Evolutionary conservation across 441 rosid genomes (phyloP).

Genomic region (Pelargonium fulgidum): DNA sequence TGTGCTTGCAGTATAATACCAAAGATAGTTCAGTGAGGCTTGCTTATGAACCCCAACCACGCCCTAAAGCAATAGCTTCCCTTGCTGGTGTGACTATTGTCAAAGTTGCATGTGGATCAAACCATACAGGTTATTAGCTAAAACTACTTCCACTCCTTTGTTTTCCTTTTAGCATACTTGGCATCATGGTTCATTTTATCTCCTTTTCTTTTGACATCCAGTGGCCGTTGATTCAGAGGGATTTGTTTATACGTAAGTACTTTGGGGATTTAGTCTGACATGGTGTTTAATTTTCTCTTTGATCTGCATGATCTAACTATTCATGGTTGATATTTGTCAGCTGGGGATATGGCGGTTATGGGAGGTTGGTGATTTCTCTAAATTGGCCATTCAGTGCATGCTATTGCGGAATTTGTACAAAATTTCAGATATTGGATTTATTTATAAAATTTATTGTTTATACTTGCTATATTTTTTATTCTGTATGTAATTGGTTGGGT

Average conservation of each 20-base stretch:
- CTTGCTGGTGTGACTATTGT: constrained; percentile 72
- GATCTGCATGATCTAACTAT: background rate
- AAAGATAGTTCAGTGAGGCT: constrained; percentile 85
- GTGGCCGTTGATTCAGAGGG: constrained; percentile 91
- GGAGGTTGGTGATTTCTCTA: constrained; percentile 55
- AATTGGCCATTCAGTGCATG: constrained; percentile 6
- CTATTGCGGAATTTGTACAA: constrained; percentile 4
- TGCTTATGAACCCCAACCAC: constrained; percentile 90
- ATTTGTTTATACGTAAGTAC: constrained; percentile 85
- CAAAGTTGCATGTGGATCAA: constrained; percentile 88
- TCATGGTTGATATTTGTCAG: constrained; percentile 31
- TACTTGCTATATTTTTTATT: background rate
- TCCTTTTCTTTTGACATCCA: constrained; percentile 32
- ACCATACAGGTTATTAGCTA: constrained; percentile 69
- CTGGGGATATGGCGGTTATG: constrained; percentile 99
- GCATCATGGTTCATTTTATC: constrained; percentile 11
- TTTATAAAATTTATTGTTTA: constrained; percentile 8
- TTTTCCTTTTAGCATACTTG: constrained; percentile 5
- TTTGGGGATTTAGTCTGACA: constrained; percentile 4
- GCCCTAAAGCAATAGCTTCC: constrained; percentile 70
- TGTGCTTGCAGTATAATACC: constrained; percentile 61
- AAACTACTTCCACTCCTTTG: constrained; percentile 1
- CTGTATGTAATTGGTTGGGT: constrained; percentile 19
- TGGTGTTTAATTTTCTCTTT: constrained; percentile 8
- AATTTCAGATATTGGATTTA: background rate